Evolutionary conservation across 192 early-diverging fungal species (phyloP), one percentile per base, ranked within the genome.

Genomic region (Gorgonomyces haynaldii): DNA sequence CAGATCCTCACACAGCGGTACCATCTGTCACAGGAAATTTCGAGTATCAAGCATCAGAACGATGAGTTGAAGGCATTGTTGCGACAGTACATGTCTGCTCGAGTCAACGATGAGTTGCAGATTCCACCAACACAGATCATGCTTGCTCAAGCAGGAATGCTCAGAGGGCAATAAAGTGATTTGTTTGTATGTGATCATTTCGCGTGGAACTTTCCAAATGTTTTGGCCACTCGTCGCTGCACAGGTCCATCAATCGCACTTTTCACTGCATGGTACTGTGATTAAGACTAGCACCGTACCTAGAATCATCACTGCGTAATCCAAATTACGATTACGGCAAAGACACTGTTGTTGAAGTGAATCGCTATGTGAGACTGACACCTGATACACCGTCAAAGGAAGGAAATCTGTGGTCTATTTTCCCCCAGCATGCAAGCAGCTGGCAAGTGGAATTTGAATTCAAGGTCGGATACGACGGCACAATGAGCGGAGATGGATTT

Each of bases 371-470:
- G 37, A 84, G 96, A 3, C 57, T 99, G 56, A 93, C 96, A 0
- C 61, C 76, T 2, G 88, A 95, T 58, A 37, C 53, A 38, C 80
- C 70, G 24, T 91, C 87, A 3, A 84, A 87, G 52, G 58, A 66
- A 34, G 93, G 93, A 22, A 88, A 69, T 47, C 60, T 96, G 36
- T 94, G 90, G 95, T 66, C 54, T 60, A 70, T 48, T 42, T 62
- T 37, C 2, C 42, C 26, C 1, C 16, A 28, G 26, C 17, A 43
- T 28, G 25, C 15, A n/a, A 28, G 26, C 17, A 70, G 77, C 27
- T 92, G 84, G 82, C 68, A 86, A 58, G 58, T 95, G 9, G 94
- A 97, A 56, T 88, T 99, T 62, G 85, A 93, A 61, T 93, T 96
- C 67, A 81, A 81, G 45, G 80, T 99, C 7, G 69, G 74, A 37